Percentiles rank a stretch among this genome's conserved stretches.
Evolutionary conservation across 345 rosid genomes (phyloP).

Genomic region (Eucalyptus urophylla): DNA sequence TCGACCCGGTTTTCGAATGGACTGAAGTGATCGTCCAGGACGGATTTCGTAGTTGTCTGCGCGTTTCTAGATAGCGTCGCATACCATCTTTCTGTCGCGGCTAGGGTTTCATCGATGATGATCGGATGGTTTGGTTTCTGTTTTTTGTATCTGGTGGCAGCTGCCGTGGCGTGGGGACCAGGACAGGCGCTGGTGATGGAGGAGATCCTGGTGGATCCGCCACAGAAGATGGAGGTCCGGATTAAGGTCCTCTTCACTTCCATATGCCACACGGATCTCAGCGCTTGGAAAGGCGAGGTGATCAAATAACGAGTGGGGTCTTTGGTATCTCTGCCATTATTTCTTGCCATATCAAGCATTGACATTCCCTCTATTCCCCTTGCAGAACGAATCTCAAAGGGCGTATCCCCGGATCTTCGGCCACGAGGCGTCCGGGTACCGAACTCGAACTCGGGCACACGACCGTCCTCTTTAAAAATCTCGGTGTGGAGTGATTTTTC

Average conservation of each 20-base stretch:
- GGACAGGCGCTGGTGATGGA: constrained; percentile 37
- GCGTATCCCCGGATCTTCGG: constrained; percentile 66
- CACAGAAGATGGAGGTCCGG: constrained; percentile 50
- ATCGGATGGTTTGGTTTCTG: neutral
- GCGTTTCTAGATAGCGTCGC: neutral
- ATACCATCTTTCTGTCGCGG: neutral
- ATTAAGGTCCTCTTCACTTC: constrained; percentile 47
- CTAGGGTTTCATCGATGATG: neutral
- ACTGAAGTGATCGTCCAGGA: neutral
- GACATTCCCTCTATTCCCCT: neutral
- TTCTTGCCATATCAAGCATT: neutral
- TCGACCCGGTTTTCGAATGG: neutral
- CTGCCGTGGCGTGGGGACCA: constrained; percentile 55
- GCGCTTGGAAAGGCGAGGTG: constrained; percentile 57
- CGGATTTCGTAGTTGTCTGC: neutral
- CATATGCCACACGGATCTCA: constrained; percentile 61
- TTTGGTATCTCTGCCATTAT: neutral
- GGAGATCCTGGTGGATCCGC: constrained; percentile 54
- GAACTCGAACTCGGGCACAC: neutral
- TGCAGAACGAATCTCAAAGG: constrained; percentile 43
- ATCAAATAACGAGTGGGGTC: neutral
- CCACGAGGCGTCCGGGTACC: constrained; percentile 79
- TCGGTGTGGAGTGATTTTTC: neutral
- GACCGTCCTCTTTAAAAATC: neutral
- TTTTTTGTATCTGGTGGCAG: constrained; percentile 1